phyloP scores from a whole-genome alignment of 2,329 filamentous ascomycete species.

The Nemania abortiva region DNA sequence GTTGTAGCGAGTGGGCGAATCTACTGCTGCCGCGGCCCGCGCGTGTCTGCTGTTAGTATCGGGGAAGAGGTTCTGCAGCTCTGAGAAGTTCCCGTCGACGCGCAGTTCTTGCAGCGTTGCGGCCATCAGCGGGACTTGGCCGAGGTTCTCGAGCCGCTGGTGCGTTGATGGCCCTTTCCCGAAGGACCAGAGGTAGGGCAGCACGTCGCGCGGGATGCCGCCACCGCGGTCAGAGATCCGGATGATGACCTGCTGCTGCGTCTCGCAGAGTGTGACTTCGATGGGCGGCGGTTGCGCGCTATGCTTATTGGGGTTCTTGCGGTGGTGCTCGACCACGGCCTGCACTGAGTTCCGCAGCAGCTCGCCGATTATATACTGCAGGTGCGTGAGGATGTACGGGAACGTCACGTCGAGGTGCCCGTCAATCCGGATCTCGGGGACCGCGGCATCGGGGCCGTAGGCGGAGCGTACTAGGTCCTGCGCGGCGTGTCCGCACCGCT shows the following conservation, averaged over 20 bases:
- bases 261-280: constrained; percentile 94
- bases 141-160: constrained; percentile 84
- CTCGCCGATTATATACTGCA: constrained; percentile 98
- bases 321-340: constrained; percentile 83
- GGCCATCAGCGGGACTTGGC: constrained; percentile 88
- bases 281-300: constrained; percentile 76
- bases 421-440: constrained; percentile 85
- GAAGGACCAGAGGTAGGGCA: constrained; percentile 96
- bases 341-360: constrained; percentile 95
- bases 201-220: constrained; percentile 84
- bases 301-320: constrained; percentile 54
- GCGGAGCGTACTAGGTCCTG: constrained; percentile 79
- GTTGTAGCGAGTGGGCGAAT: not conserved
- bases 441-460: constrained; percentile 75
- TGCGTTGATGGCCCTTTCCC: constrained; percentile 88
- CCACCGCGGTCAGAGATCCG: constrained; percentile 95
- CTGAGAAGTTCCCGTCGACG: constrained; percentile 54
- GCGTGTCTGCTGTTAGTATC: not conserved
- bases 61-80: constrained; percentile 42
- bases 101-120: constrained; percentile 91
- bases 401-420: constrained; percentile 92
- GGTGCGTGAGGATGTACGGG: constrained; percentile 93
- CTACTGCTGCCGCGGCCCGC: not conserved
- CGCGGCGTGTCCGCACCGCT: constrained; percentile 82
- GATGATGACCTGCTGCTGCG: constrained; percentile 94